Evolutionary conservation across 768 basidiomycete species (phyloP), one percentile per base, ranked within the genome.

Genomic region (Leucosporidium yakuticum): DNA sequence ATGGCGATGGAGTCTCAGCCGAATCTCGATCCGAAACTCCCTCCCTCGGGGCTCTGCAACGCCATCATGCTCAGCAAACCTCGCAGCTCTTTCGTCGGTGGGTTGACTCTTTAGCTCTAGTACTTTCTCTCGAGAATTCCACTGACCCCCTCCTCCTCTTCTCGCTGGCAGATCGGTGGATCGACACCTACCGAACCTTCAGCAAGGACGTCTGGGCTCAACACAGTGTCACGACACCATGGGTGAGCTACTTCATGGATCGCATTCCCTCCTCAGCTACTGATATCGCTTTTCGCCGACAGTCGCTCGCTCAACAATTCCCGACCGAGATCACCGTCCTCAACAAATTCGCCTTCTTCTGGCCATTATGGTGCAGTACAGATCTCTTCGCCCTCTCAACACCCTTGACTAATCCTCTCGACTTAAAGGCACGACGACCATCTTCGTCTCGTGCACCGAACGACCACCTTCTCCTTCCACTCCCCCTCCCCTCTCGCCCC

Each of bases 331-430:
- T 80, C 36, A 79, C 79, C 12, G 77, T 80, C 15, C 70, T 80
- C 25, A 78, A 78, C 50, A 77, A 79, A 60, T 74, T 77, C 39
- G 76, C 78, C 0, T 79, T 80, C 69, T 80, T 80, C 70, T 80
- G 79, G 79, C 79, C 79, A 1, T 60, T 79, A 21, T 80, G 79
- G 79, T 75, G 68, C 17, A 73, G 70, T 34, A 0, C 19, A 8
- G 8, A 8, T 25, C 25, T 2, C 23, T 9, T 49, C 34, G 27
- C 23, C 21, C 8, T 6, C 31, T 15, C 9, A 2, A 44, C 17
- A 12, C 14, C 15, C 5, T 58, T 34, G 4, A 4, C 21, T 34
- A n/a, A 47, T 8, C n/a, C 27, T 4, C n/a, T 21, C 11, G 17
- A 23, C 5, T 15, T 27, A n/a, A 29, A 61, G 60, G 60, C 60